Conservation (phyloP, 306 rosid species). For the Astragalus membranaceus region DNA sequence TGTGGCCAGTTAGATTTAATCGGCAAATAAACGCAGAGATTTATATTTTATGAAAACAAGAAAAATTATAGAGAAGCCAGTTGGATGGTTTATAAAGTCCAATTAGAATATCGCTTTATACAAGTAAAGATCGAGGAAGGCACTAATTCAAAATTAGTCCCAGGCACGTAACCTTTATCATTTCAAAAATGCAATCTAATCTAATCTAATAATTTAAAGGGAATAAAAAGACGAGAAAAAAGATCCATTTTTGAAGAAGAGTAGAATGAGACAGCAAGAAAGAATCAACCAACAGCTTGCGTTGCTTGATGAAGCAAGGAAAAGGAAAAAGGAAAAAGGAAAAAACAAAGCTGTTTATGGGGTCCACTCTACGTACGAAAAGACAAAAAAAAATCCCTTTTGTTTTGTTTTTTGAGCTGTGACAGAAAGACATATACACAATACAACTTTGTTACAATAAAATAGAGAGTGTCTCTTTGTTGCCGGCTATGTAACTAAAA, state of each 20-base stretch:
- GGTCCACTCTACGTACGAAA: slow-evolving; percentile 6
- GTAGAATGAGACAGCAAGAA: slow-evolving; percentile 19
- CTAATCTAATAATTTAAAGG: background rate
- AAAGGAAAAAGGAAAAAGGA: background rate
- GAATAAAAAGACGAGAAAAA: background rate
- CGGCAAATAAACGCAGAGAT: too few species aligned
- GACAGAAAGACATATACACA: slow-evolving; percentile 1
- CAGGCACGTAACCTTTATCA: slow-evolving; percentile 11
- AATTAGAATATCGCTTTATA: background rate
- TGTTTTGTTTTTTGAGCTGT: background rate
- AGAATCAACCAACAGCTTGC: slow-evolving; percentile 18
- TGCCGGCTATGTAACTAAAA: slow-evolving; percentile 2
- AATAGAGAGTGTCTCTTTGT: background rate
- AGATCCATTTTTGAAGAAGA: background rate
- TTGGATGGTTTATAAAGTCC: slow-evolving; percentile 4
- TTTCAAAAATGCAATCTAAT: background rate
- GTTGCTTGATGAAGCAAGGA: slow-evolving; percentile 16
- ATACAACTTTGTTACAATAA: background rate
- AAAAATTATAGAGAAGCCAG: background rate
- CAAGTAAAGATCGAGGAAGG: background rate
- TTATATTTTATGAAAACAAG: too few species aligned
- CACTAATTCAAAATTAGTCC: background rate
- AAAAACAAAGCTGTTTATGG: slow-evolving; percentile 4
- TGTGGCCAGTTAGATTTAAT: too few species aligned
- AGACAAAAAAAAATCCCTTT: background rate